phyloP scores from a whole-genome alignment of 106 monocot species.

The Dendrobium catenatum region DNA sequence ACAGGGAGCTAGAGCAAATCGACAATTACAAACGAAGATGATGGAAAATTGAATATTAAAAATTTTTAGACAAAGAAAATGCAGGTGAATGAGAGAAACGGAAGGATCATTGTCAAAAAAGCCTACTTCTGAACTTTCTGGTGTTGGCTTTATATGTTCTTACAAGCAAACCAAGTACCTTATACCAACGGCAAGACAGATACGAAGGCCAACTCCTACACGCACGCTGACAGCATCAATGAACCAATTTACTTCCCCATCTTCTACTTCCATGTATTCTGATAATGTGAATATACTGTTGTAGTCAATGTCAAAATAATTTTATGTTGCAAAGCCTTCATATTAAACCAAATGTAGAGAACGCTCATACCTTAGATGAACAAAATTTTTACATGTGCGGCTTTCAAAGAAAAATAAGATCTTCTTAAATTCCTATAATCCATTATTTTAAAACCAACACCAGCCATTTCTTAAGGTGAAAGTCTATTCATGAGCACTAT shows the following conservation, averaged over 20 bases:
- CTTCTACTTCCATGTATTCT: conserved; percentile 38
- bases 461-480: no score
- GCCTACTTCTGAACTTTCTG: conserved; percentile 21
- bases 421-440: no score
- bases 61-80: neutral
- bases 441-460: no score
- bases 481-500: no score
- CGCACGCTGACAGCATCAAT: conserved; percentile 52
- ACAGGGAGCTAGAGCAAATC: no score
- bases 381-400: no score
- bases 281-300: conserved; percentile 21
- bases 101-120: conserved; percentile 12
- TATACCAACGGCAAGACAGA: conserved; percentile 33
- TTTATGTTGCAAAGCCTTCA: conserved; percentile 10
- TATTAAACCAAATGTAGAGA: conserved; percentile 15
- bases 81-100: neutral
- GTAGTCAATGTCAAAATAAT: conserved; percentile 19
- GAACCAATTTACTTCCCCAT: conserved; percentile 55
- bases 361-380: no score
- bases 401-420: no score
- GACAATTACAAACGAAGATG: no score
- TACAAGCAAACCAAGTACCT: conserved; percentile 32
- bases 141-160: conserved; percentile 24
- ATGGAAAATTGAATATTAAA: no score
- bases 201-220: conserved; percentile 38